phyloP scores from a whole-genome alignment of 2,329 filamentous ascomycete species.

The Xylaria multiplex region DNA sequence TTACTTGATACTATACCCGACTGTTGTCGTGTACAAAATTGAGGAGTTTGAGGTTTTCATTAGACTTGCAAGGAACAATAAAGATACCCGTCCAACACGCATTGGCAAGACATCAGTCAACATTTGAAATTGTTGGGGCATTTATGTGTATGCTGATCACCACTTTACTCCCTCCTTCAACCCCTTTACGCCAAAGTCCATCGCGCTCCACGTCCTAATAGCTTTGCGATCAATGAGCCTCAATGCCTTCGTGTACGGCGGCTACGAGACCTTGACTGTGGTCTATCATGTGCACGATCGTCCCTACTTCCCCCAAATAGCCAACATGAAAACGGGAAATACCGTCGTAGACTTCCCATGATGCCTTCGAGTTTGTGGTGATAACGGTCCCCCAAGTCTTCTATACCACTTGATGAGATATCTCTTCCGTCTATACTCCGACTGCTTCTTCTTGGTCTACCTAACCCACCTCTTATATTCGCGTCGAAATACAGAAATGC shows the following conservation, averaged over 20 bases:
- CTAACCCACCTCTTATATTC: not conserved
- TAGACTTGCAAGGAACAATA: slow-evolving; percentile 15
- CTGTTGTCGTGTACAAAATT: slow-evolving; percentile 8
- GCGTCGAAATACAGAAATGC: not conserved
- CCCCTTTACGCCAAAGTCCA: not conserved
- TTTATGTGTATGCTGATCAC: not conserved
- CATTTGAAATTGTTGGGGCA: not conserved
- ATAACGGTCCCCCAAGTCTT: not conserved
- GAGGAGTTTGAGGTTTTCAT: slow-evolving; percentile 22
- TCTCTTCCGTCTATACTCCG: not conserved
- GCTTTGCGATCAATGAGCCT: not conserved
- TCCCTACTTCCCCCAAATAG: not conserved
- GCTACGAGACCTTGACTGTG: not conserved
- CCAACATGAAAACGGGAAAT: slow-evolving; percentile 11
- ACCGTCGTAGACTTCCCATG: not conserved
- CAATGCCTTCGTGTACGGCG: slow-evolving; percentile 4
- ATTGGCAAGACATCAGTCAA: not conserved
- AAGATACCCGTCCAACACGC: slow-evolving; percentile 31
- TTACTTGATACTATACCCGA: not conserved
- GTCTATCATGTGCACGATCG: not conserved
- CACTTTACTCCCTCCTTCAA: too few relatives aligned
- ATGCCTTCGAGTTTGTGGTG: not conserved
- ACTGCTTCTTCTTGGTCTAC: not conserved
- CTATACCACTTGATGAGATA: not conserved
- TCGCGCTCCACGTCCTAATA: too few relatives aligned